phyloP scores from a whole-genome alignment of 768 basidiomycete species.

The Leccinum pellstonianum region DNA sequence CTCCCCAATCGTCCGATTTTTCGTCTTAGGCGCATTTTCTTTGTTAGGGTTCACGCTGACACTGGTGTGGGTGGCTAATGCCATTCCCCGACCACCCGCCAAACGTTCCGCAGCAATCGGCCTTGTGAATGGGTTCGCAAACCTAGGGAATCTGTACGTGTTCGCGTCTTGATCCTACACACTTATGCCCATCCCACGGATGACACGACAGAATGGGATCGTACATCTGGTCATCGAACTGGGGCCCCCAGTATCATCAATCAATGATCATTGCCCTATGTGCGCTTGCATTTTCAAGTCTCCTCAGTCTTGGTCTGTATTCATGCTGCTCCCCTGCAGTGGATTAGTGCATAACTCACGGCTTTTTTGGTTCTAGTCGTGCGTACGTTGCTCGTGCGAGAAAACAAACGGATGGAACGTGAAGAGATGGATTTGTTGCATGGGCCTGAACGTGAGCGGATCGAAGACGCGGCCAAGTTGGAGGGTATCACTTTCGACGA shows the following conservation, averaged over 20 bases:
- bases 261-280: conserved; percentile 54
- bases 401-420: conserved; percentile 51
- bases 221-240: conserved; percentile 59
- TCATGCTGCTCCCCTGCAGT: not conserved
- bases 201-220: conserved; percentile 49
- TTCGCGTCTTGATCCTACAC: not conserved
- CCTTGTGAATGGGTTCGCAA: conserved; percentile 61
- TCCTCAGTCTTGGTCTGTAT: conserved; percentile 36
- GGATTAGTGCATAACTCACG: not conserved
- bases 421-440: conserved; percentile 46
- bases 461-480: conserved; percentile 56
- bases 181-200: not conserved
- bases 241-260: conserved; percentile 62
- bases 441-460: conserved; percentile 46
- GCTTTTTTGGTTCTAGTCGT: conserved; percentile 33
- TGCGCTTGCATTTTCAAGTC: conserved; percentile 31
- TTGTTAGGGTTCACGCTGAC: conserved; percentile 42
- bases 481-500: conserved; percentile 62
- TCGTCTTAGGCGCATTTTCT: not conserved
- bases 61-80: conserved; percentile 62
- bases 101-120: conserved; percentile 54
- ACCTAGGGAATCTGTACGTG: conserved; percentile 57
- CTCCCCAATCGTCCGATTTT: not conserved
- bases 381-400: conserved; percentile 43
- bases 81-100: conserved; percentile 58